Base-by-base conservation (phyloP, 192 early-diverging fungal species). In the Coemansia sp. region DNA sequence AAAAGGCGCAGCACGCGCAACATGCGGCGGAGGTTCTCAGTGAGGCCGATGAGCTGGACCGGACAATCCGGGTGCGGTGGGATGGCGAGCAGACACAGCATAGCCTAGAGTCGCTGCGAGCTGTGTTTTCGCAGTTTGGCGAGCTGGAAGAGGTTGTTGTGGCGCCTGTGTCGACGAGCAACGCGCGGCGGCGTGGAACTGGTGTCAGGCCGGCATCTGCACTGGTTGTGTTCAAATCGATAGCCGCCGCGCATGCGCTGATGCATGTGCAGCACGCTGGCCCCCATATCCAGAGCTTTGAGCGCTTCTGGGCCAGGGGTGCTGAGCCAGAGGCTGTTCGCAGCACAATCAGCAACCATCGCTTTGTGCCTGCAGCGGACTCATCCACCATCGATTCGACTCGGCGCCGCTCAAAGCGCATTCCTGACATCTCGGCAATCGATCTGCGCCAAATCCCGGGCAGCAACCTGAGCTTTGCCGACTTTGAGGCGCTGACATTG, bases 401-500 rank as follows among this genome's bases (percentile, higher is more conserved):
- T 25, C 21, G 22, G 51, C 51, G 25, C 22, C 51, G 51, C 51
- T 24, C 22, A 12, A 25, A 2, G 58, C 50, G 29, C 19, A 60
- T 62, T 21, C 71, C 76, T 4, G 64, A 70, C 19, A 56, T 72
- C 41, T 62, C 63, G 2, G 45, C 41, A 23, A 73, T 79, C 24
- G 71, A 70, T 60, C 32, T 65, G 61, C 63, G 67, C 38, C 32
- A 27, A n/a, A 35, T 79, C 37, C 65, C 66, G 8, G 76, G 76
- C 49, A 56, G 54, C 48, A 57, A 52, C 23, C 29, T 79, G 65
- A 25, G 39, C 32, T 79, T 79, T 65, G 60, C 63, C 12, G 71
- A 73, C 23, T 79, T 79, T 70, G 76, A 79, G 47, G 35, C 71
- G 10, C 64, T 73, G 60, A 79, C 76, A 25, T 55, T 79, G 55